Percentiles rank a stretch among this genome's conserved stretches.
Evolutionary conservation across 768 basidiomycete species (phyloP).

Genomic region (Pluteus cervinus): DNA sequence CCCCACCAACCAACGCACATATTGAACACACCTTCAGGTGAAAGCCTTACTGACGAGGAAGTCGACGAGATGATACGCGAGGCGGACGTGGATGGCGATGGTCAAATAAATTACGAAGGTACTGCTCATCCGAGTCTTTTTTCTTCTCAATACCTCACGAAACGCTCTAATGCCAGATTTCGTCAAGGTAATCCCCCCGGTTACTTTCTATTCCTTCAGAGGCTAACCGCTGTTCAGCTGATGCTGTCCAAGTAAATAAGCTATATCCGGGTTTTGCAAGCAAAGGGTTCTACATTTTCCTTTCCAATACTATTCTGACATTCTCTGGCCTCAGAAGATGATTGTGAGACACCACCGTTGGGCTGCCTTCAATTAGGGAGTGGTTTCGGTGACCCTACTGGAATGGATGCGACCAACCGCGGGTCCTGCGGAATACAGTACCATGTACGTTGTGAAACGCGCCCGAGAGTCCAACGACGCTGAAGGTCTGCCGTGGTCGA

Average conservation of each 20-base stretch:
- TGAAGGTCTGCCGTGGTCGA: too few relatives aligned
- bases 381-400: too few relatives aligned
- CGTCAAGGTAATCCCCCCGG: slow-evolving; percentile 18
- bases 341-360: too few relatives aligned
- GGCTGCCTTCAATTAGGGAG: too few relatives aligned
- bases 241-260: slow-evolving; percentile 24
- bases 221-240: slow-evolving; percentile 14
- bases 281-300: too few relatives aligned
- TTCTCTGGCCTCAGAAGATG: too few relatives aligned
- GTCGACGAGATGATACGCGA: neutral
- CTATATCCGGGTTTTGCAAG: too few relatives aligned
- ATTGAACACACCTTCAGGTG: neutral
- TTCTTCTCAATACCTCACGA: neutral
- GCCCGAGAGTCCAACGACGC: too few relatives aligned
- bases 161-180: slow-evolving; percentile 15
- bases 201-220: neutral
- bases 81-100: neutral
- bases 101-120: neutral
- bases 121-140: neutral
- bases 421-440: too few relatives aligned
- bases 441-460: too few relatives aligned
- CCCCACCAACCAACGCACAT: neutral
- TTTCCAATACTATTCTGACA: too few relatives aligned
- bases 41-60: neutral
- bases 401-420: too few relatives aligned